Base-by-base conservation (phyloP, 208 protist species). In the Leptomonas seymouri region DNA sequence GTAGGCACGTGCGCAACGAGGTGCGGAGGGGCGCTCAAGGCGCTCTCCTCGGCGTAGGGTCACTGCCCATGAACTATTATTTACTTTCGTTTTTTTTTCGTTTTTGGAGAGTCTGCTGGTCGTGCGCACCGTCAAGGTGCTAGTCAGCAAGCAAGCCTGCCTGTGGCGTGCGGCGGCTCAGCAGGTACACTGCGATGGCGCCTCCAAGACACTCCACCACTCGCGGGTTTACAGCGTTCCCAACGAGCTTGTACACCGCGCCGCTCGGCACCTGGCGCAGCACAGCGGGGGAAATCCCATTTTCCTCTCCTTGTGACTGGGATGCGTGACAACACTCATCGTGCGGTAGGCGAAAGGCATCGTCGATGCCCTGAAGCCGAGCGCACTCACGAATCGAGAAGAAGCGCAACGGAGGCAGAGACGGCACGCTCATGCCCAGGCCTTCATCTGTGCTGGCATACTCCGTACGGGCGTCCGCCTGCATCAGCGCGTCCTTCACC, bases 191-290 rank as follows among this genome's bases (percentile, higher is more conserved):
- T 2, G 45, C 69, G 25, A 68, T 62, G 25, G 56, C 64, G 49
- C 30, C 50, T 0, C 34, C 48, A 27, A 93, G 21, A 46, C 76
- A 77, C 57, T 83, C 76, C 44, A 93, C 75, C 11, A 95, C 76
- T 21, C 85, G 74, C n/a, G 87, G 90, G 59, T 92, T 92, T 49
- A 95, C 87, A 0, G 88, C 85, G 51, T 93, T 93, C 14, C 85
- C 88, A 16, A 92, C 77, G n/a, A 91, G 60, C 51, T 82, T 87
- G 76, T 93, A 94, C 16, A 85, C 64, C 2, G 76, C 74, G 23
- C 78, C 76, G 3, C 65, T 14, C 16, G 80, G 74, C 25, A 84
- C 41, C 56, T 70, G 59, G 14, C 57, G 62, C 16, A 60, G 45
- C 34, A 68, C 48, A 48, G 51, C 54, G 2, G 30, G 21, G 23